Evolutionary conservation across 305 asterid genomes (phyloP).

Genomic region (Solanum hybrid): DNA sequence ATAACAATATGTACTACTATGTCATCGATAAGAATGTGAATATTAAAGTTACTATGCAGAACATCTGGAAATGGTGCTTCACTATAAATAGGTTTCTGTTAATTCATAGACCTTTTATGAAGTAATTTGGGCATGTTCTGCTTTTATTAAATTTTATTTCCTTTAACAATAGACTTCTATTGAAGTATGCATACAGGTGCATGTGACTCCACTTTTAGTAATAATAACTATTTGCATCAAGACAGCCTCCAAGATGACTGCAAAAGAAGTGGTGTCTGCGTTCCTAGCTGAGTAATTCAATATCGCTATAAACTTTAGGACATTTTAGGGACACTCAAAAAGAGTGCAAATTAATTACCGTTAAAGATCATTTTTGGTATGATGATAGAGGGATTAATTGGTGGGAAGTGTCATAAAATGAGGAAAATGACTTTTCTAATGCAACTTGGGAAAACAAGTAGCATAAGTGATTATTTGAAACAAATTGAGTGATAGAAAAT

Average conservation of each 20-base stretch:
- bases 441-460: background rate
- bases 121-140: background rate
- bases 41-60: no score
- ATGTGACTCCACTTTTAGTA: no score
- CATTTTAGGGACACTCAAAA: background rate
- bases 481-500: background rate
- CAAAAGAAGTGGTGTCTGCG: background rate
- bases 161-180: background rate
- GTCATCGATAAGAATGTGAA: no score
- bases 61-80: no score
- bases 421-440: background rate
- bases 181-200: background rate
- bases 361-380: background rate
- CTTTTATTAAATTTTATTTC: background rate
- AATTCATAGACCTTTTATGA: background rate
- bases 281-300: background rate
- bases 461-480: background rate
- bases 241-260: background rate
- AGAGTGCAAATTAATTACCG: background rate
- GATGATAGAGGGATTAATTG: no score
- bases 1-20: no score
- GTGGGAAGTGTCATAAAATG: background rate
- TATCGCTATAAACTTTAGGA: background rate
- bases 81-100: background rate
- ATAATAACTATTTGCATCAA: no score